Percentiles rank a stretch among this genome's conserved stretches.
Evolutionary conservation across 2,329 filamentous ascomycete genomes (phyloP).

Genomic region (Beauveria sp.): DNA sequence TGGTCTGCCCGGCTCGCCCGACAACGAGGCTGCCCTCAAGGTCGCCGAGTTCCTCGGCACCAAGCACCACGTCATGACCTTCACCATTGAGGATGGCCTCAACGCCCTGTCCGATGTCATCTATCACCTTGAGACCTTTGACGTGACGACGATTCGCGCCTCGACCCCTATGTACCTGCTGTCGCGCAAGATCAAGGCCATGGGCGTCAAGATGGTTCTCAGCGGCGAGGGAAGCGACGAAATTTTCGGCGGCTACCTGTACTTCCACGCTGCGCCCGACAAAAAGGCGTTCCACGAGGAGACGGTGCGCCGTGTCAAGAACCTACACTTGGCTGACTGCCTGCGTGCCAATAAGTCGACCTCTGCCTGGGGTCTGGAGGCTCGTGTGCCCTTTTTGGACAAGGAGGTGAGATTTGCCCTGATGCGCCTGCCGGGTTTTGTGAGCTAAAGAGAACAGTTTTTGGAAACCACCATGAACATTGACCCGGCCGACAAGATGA

Average conservation of each 20-base stretch:
- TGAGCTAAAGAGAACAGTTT: constrained; percentile 50
- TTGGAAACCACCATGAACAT: constrained; percentile 89
- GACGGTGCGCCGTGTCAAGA: constrained; percentile 89
- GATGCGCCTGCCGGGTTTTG: constrained; percentile 10
- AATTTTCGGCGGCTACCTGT: constrained; percentile 96
- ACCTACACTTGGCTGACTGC: constrained; percentile 94
- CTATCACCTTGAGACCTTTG: constrained; percentile 94
- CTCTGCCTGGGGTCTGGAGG: constrained; percentile 94
- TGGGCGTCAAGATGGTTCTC: constrained; percentile 99
- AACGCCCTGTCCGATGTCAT: constrained; percentile 97
- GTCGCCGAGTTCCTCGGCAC: constrained; percentile 96
- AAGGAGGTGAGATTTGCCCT: constrained; percentile 54
- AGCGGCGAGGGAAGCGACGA: constrained; percentile 96
- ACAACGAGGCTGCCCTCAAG: constrained; percentile 84
- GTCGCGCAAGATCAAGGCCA: constrained; percentile 97
- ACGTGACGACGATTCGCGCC: constrained; percentile 96
- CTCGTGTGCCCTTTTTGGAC: constrained; percentile 94
- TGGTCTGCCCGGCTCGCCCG: constrained; percentile 84
- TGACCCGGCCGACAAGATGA: constrained; percentile 93
- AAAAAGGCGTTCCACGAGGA: constrained; percentile 93
- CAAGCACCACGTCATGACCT: constrained; percentile 96
- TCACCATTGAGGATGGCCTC: constrained; percentile 94
- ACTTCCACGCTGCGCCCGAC: constrained; percentile 92
- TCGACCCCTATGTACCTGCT: constrained; percentile 98
- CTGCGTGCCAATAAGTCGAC: constrained; percentile 98